A percentile compares a stretch with the other conserved stretches of the same genome.
phyloP scores from a whole-genome alignment of 352 stramenopile genomes.

The Globisporangium spiculum region DNA sequence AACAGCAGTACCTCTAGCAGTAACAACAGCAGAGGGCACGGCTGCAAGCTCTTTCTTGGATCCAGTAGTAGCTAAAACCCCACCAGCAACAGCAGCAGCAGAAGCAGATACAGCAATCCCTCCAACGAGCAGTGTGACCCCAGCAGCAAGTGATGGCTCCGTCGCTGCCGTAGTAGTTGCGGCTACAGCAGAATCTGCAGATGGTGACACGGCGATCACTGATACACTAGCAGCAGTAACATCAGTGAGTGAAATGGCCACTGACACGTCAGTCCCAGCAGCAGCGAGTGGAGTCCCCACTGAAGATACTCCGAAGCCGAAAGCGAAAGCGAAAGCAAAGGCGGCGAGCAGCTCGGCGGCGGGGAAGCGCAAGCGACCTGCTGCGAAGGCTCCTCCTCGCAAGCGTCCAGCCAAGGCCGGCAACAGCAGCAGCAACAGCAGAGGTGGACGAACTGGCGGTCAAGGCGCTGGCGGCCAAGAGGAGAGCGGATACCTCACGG shows the following conservation, averaged over 20 bases:
- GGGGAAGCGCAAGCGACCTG: conserved; percentile 13
- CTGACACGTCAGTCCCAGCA: neutral
- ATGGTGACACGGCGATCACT: neutral
- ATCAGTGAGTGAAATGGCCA: neutral
- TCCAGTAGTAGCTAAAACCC: neutral
- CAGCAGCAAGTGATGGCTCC: neutral
- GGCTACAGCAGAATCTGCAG: neutral
- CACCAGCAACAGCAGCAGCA: neutral
- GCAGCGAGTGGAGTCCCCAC: neutral
- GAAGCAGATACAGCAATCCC: neutral
- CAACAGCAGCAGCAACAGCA: conserved; percentile 5
- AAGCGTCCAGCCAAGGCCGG: conserved; percentile 8
- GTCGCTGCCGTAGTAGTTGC: neutral
- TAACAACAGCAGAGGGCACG: neutral
- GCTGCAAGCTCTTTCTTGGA: neutral
- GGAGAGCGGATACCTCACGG: conserved; percentile 19
- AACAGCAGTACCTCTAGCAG: neutral
- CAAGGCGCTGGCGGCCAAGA: neutral
- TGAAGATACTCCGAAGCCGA: neutral
- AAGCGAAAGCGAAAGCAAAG: neutral
- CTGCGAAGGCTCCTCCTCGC: neutral
- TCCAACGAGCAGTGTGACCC: neutral
- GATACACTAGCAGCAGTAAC: neutral
- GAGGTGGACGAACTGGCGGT: neutral
- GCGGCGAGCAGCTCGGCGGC: neutral